Evolutionary conservation across 2,329 filamentous ascomycete species (phyloP), one percentile per base, ranked within the genome.

Genomic region (Claviceps humidiphila): DNA sequence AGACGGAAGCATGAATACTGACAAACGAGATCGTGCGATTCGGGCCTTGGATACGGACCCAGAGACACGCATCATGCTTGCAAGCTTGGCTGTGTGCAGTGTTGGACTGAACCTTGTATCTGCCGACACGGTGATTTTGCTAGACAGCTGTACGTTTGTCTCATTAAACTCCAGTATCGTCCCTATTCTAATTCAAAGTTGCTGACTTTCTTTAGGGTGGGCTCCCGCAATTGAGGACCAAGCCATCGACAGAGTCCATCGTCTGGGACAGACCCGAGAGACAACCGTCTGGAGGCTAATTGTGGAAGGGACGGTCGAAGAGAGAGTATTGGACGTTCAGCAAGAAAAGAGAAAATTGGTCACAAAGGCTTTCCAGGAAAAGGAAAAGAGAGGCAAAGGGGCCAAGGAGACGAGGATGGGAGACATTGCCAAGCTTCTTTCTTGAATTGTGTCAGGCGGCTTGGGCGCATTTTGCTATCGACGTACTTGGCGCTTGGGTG

Each of bases 191-290:
- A 24, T 24, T 24, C 24, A 24, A 24, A 24, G 16, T n/a, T 14
- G 20, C 53, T 55, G 17, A 55, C 51, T 20, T n/a, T 34, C 47
- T 17, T 5, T 42, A 70, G 74, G 88, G 89, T 95, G 89, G 86
- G 89, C 89, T 1, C 89, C 89, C 0, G 89, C 89, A 1, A 93
- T 95, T 52, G 89, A 95, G 66, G 89, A 95, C 59, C 89, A 95
- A 64, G 90, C 90, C 3, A 77, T 95, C 2, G 89, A 95, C 63
- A 84, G 89, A 4, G 89, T 95, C 6, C 87, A 95, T 63, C 78
- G 89, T 0, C 74, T 95, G 0, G 89, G 89, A 0, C 90, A 95
- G 69, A 90, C 77, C 57, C 78, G 85, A 40, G 77, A 83, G 55
- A 89, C 85, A 0, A 89, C 81, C 1, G 83, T 95, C 1, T 93